These are phyloP conservation scores for Clarireedia sp. DNA, from an alignment of 2,329 filamentous ascomycete genomes.

Conservation along the genomic window DNA sequence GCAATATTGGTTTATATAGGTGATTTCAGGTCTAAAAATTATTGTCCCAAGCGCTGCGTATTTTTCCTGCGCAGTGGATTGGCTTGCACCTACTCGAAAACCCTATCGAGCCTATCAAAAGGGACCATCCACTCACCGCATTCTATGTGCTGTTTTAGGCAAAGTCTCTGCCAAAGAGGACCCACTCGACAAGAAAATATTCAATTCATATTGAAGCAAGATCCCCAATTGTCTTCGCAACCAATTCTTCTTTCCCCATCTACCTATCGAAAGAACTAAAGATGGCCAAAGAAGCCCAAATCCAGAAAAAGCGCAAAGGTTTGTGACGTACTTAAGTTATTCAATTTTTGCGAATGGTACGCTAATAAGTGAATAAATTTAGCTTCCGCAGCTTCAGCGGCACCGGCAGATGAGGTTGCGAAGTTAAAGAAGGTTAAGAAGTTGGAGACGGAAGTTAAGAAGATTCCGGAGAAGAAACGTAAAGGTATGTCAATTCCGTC, in stretches of 20 bases:
- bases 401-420: slow-evolving; percentile 29
- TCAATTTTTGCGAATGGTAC: background rate
- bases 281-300: background rate
- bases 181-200: background rate
- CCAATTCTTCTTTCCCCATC: background rate
- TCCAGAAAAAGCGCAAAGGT: slow-evolving; percentile 43
- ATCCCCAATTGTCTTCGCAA: background rate
- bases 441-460: slow-evolving; percentile 18
- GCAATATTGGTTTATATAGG: too few species aligned
- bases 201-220: background rate
- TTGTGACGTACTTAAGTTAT: slow-evolving; percentile 4
- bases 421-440: slow-evolving; percentile 35
- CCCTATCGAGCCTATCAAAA: too few species aligned
- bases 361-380: background rate
- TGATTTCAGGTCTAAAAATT: too few species aligned
- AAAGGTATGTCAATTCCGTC: slow-evolving; percentile 22
- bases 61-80: too few species aligned
- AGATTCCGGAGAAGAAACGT: slow-evolving; percentile 27
- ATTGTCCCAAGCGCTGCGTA: too few species aligned
- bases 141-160: background rate
- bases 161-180: background rate
- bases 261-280: background rate
- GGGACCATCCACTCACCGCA: background rate
- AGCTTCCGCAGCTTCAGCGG: slow-evolving; percentile 27
- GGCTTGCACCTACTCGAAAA: too few species aligned